These are phyloP conservation scores for Smallanthus sonchifolius DNA, from an alignment of 129 eudicot genomes.

Conservation along the genomic window DNA sequence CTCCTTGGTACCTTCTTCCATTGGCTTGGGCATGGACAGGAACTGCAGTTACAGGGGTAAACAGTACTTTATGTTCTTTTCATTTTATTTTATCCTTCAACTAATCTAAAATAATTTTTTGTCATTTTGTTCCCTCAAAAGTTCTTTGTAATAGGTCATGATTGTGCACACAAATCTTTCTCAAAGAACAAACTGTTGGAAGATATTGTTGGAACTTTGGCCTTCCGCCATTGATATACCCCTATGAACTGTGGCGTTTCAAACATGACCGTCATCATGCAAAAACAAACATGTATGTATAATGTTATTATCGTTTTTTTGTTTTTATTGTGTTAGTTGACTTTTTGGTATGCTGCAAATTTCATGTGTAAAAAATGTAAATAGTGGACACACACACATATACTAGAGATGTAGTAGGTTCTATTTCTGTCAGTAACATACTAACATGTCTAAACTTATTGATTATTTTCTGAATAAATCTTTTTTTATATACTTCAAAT, in stretches of 20 bases:
- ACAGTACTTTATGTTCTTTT: slow-evolving; percentile 14
- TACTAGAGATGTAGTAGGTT: slow-evolving; percentile 5
- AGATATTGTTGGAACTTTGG: slow-evolving; percentile 94
- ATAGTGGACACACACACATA: background rate
- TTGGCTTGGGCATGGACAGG: slow-evolving; percentile 99
- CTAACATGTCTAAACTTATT: background rate
- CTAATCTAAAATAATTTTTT: slow-evolving; percentile 10
- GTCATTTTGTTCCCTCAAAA: slow-evolving; percentile 31
- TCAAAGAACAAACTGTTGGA: slow-evolving; percentile 87
- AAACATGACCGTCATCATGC: slow-evolving; percentile 98
- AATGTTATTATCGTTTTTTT: background rate
- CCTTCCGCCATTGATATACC: slow-evolving; percentile 85
- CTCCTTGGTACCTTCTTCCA: slow-evolving; percentile 97
- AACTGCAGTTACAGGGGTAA: slow-evolving; percentile 95
- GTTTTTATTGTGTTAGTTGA: background rate
- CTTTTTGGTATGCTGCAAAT: background rate
- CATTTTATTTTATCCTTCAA: background rate
- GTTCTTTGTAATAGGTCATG: slow-evolving; percentile 99
- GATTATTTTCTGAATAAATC: background rate
- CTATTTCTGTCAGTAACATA: background rate
- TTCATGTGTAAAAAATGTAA: background rate
- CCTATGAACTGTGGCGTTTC: slow-evolving; percentile 97
- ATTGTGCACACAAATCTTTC: slow-evolving; percentile 98
- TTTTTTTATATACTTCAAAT: slow-evolving; percentile 1
- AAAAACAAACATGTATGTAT: slow-evolving; percentile 84